Base-by-base conservation (phyloP, 768 basidiomycete genomes). In the Auriculariales sp. region DNA sequence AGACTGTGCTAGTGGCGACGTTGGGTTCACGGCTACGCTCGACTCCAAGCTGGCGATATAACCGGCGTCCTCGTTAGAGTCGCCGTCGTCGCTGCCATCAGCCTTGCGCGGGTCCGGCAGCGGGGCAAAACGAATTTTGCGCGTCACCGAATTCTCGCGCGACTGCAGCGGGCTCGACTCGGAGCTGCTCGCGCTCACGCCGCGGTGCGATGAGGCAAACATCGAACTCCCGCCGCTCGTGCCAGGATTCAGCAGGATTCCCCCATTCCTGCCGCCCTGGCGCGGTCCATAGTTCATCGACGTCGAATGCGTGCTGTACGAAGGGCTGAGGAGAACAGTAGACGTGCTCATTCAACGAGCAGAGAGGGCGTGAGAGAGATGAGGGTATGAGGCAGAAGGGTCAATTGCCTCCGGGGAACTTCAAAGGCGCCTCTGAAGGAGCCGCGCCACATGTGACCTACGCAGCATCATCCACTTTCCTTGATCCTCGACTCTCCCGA, bases 81-180 rank as follows among this genome's bases (percentile, higher is more conserved):
- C 63, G 22, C 66, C 70, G 58, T 70, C 64, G 53, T 70, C 70
- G 24, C 61, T 62, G 52, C 68, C 59, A 55, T 71, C 67, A 47
- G 74, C 71, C 47, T 76, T 71, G 22, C 76, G 70, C 1, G 85
- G 83, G 56, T 85, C 82, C 1, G 90, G 90, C 15, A 92, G 74
- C 1, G 90, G 90, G 0, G 90, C 89, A 54, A 92, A 92, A 53
- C 84, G 77, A 52, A 92, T 90, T 48, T 58, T 61, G 50, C 54
- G 54, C 44, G 42, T 10, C 29, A 46, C 22, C 3, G 56, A 52
- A 29, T 14, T 28, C 9, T 49, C 25, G 36, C 54, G 53, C 19
- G 52, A 53, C 22, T 49, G 54, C 19, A 44, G 22, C 22, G 39
- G 39, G 19, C 9, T 11, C 19, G 19, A 22, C 36, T 14, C 9